Conservation (phyloP, 805 yeast species). For the Myxozyma kluyveri region DNA sequence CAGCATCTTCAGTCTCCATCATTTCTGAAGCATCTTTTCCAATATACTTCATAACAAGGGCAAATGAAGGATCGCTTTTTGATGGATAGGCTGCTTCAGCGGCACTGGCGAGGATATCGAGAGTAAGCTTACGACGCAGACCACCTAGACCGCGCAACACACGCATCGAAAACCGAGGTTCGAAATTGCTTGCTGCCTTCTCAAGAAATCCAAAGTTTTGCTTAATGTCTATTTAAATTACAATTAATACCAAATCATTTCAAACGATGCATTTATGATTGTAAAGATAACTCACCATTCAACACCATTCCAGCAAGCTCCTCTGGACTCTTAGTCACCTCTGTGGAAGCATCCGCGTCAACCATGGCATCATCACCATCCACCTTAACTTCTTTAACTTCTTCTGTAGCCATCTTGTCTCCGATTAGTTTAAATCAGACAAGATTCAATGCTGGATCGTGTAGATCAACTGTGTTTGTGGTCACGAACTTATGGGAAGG, state of each 20-base stretch:
- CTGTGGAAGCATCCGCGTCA: constrained; percentile 13
- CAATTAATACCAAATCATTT: background rate
- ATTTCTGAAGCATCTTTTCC: constrained; percentile 4
- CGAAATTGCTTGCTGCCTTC: constrained; percentile 69
- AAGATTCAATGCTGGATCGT: no score
- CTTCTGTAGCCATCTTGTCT: constrained; percentile 6
- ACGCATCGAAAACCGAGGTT: constrained; percentile 82
- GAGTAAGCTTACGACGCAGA: constrained; percentile 62
- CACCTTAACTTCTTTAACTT: constrained; percentile 1
- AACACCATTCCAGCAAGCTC: constrained; percentile 22
- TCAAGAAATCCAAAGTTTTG: constrained; percentile 48
- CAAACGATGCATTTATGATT: background rate
- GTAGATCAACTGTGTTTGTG: no score
- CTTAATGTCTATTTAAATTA: constrained; percentile 34
- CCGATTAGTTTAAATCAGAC: no score
- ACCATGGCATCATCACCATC: constrained; percentile 22
- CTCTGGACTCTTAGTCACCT: constrained; percentile 11
- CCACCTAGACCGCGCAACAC: constrained; percentile 79
- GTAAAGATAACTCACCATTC: constrained; percentile 16
- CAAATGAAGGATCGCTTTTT: constrained; percentile 7
- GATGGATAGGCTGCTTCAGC: constrained; percentile 57
- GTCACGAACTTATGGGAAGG: no score
- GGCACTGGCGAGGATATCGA: constrained; percentile 53
- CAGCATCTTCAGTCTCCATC: constrained; percentile 12
- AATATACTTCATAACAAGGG: constrained; percentile 14